Evolutionary conservation across 1,284 basidiomycete genomes (phyloP).

Genomic region (Tilletia horrida): DNA sequence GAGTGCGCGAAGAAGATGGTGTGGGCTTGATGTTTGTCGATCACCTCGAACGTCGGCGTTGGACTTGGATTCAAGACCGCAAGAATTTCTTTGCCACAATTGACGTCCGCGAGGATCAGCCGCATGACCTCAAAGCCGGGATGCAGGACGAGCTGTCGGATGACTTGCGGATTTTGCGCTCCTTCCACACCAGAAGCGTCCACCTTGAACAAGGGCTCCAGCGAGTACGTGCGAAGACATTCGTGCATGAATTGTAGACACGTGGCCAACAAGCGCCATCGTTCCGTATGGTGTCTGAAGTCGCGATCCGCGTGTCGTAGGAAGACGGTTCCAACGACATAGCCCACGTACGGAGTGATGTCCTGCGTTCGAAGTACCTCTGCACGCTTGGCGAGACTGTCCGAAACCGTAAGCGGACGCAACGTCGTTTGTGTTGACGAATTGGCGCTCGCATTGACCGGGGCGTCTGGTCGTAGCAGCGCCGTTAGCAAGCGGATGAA

Average conservation of each 20-base stretch:
- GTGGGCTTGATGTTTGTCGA: constrained; percentile 70
- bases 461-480: constrained; percentile 55
- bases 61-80: constrained; percentile 63
- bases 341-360: constrained; percentile 73
- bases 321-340: constrained; percentile 85
- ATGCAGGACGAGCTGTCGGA: constrained; percentile 62
- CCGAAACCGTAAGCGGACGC: not conserved
- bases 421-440: not conserved
- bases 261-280: constrained; percentile 81
- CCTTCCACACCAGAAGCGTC: constrained; percentile 28
- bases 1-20: constrained; percentile 60
- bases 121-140: constrained; percentile 85
- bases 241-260: constrained; percentile 82
- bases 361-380: constrained; percentile 23
- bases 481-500: constrained; percentile 79
- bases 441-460: not conserved
- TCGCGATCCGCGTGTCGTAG: constrained; percentile 63
- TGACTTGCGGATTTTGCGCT: constrained; percentile 41
- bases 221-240: constrained; percentile 65
- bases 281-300: constrained; percentile 70
- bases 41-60: constrained; percentile 50
- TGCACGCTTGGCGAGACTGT: not conserved
- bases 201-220: constrained; percentile 25
- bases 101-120: constrained; percentile 70
- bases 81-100: constrained; percentile 70